Percentiles rank a stretch among this genome's conserved stretches.
Evolutionary conservation across 2,329 filamentous ascomycete species (phyloP).

Genomic region (Monosporascus ibericus): DNA sequence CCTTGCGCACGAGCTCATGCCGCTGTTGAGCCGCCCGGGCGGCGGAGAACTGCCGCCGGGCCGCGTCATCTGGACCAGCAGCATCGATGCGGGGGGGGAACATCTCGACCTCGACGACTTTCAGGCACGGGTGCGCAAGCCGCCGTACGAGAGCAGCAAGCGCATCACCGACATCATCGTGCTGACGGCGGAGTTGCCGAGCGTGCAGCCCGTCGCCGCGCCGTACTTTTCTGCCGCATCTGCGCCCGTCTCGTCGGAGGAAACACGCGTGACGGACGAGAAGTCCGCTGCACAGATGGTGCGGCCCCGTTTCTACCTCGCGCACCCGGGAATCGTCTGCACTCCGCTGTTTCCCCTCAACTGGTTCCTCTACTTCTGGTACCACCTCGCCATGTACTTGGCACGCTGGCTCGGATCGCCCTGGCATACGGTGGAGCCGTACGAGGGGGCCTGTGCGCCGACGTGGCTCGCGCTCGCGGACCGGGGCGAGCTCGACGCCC

Average conservation of each 20-base stretch:
- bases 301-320: slow-evolving; percentile 65
- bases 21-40: slow-evolving; percentile 55
- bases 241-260: no score
- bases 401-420: slow-evolving; percentile 75
- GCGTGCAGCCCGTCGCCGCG: slow-evolving; percentile 49
- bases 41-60: slow-evolving; percentile 39
- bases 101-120: slow-evolving; percentile 64
- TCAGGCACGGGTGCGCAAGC: slow-evolving; percentile 58
- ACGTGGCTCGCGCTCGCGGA: slow-evolving; percentile 72
- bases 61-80: slow-evolving; percentile 82
- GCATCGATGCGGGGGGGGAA: slow-evolving; percentile 58
- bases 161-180: slow-evolving; percentile 77
- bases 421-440: slow-evolving; percentile 77
- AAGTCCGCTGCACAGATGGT: no score
- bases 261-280: no score
- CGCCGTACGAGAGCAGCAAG: slow-evolving; percentile 82
- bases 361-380: slow-evolving; percentile 62
- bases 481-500: slow-evolving; percentile 53
- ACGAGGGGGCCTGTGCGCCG: slow-evolving; percentile 68
- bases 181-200: slow-evolving; percentile 65
- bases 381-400: slow-evolving; percentile 62
- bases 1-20: slow-evolving; percentile 72
- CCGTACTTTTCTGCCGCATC: slow-evolving; percentile 44
- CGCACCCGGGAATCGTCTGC: slow-evolving; percentile 81
- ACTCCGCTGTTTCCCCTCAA: slow-evolving; percentile 75